Conservation (phyloP, 345 rosid genomes). For the Aquilaria malaccensis region DNA sequence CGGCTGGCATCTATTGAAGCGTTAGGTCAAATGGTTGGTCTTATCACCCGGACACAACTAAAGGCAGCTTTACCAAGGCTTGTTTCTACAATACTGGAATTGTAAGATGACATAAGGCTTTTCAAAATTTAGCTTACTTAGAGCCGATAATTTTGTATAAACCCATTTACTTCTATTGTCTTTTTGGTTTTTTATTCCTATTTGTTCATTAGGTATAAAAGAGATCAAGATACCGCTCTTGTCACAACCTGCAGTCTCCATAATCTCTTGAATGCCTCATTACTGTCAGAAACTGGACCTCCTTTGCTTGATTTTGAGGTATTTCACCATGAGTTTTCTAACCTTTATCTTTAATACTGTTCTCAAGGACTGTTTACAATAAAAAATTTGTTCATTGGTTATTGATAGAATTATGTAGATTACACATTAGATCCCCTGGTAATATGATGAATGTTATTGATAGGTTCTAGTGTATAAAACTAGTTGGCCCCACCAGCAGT, state of each 20-base stretch:
- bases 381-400: too few species aligned
- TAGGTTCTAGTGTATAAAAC: too few species aligned
- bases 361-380: too few species aligned
- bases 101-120: slow-evolving; percentile 43
- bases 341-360: not conserved
- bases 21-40: slow-evolving; percentile 96
- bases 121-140: not conserved
- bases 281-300: slow-evolving; percentile 88
- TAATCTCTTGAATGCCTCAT: slow-evolving; percentile 65
- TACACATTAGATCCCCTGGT: too few species aligned
- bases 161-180: not conserved
- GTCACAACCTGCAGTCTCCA: slow-evolving; percentile 82
- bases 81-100: slow-evolving; percentile 78
- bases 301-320: slow-evolving; percentile 99
- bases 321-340: slow-evolving; percentile 9
- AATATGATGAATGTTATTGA: too few species aligned
- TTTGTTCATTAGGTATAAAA: slow-evolving; percentile 55
- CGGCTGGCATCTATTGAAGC: slow-evolving; percentile 89
- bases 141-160: too few species aligned
- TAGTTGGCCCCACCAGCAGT: too few species aligned
- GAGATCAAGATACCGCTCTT: slow-evolving; percentile 74
- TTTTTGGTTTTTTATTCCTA: slow-evolving; percentile 8
- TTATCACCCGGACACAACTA: slow-evolving; percentile 69
- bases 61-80: slow-evolving; percentile 92
- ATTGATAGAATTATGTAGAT: too few species aligned